Conservation (phyloP, 441 rosid genomes). For the Pelargonium myrrhifolium region DNA sequence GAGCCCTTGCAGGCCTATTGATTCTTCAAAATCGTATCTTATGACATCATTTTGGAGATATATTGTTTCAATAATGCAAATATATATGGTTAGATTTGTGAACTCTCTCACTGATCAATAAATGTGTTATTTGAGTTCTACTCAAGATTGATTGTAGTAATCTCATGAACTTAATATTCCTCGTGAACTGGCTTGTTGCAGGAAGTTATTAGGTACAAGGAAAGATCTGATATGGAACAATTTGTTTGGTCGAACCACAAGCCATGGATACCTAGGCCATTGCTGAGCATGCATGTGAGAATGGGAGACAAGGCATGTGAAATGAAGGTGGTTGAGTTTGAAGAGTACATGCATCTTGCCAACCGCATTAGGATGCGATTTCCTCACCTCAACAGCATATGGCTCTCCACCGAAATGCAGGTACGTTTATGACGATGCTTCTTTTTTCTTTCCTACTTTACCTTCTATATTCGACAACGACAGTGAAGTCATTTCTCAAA, state of each 20-base stretch:
- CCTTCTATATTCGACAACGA: too few relatives aligned
- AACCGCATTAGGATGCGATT: constrained; percentile 47
- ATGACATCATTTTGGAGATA: too few relatives aligned
- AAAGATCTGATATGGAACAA: constrained; percentile 50
- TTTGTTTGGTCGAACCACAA: constrained; percentile 74
- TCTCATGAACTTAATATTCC: background rate
- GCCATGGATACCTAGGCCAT: constrained; percentile 84
- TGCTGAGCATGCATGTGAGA: constrained; percentile 86
- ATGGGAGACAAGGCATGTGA: constrained; percentile 98
- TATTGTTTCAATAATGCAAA: background rate
- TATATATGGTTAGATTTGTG: background rate
- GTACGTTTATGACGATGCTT: constrained; percentile 16
- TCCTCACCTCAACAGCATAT: constrained; percentile 60
- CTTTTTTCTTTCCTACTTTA: too few relatives aligned
- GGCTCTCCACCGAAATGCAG: constrained; percentile 97
- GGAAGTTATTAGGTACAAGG: constrained; percentile 22
- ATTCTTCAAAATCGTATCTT: too few relatives aligned
- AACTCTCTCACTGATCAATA: too few relatives aligned
- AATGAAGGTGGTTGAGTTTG: constrained; percentile 70
- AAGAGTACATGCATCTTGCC: constrained; percentile 66
- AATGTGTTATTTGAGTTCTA: background rate
- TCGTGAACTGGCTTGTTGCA: constrained; percentile 15
- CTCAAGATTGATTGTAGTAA: background rate
- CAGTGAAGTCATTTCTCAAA: too few relatives aligned
- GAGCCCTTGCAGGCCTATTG: too few relatives aligned